Base-by-base conservation (phyloP, 495 filamentous ascomycete genomes). In the Penicillium crystallinum region DNA sequence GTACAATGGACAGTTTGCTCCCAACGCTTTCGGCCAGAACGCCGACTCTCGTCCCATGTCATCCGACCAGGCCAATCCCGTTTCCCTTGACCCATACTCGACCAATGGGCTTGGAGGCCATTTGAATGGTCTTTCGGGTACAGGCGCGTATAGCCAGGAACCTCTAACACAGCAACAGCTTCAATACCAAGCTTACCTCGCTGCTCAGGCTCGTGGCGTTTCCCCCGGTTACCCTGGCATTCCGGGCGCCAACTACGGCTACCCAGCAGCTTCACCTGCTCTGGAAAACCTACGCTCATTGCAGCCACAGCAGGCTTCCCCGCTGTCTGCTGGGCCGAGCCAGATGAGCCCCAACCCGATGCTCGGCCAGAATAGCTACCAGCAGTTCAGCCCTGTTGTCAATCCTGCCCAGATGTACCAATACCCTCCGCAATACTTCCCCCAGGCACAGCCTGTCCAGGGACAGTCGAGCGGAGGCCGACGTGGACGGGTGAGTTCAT, bases 371-470 rank as follows among this genome's bases (percentile, higher is more conserved):
- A 55, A 66, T 14, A 64, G 61, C 31, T 80, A 72, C 49, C 75
- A 74, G 52, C 75, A 72, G 39, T 79, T 71, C 60, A 77, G 70
- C 63, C 75, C 75, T 15, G 64, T 74, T 14, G 65, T 78, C 57
- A 64, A 69, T 47, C 58, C 69, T n/a, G 63, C 69, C 54, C 67
- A 74, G 61, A 74, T 80, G 75, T 78, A 77, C 59, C 75, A 75
- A 58, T 79, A 78, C 60, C 70, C 76, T 54, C 70, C 77, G 45
- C 75, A 77, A 57, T 79, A 68, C 57, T 76, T 75, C 57, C 51
- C 68, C 23, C 75, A 74, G 61, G 57, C 75, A 54, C 75, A 76
- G 56, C 57, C 67, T 33, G 66, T 69, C 49, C 72, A 70, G 56
- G 65, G 72, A 55, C 72, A 77, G 65, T 56, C 70, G 49, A 62